These are phyloP conservation scores for Medicago arabica DNA, from an alignment of 306 rosid species.

Conservation along the genomic window DNA sequence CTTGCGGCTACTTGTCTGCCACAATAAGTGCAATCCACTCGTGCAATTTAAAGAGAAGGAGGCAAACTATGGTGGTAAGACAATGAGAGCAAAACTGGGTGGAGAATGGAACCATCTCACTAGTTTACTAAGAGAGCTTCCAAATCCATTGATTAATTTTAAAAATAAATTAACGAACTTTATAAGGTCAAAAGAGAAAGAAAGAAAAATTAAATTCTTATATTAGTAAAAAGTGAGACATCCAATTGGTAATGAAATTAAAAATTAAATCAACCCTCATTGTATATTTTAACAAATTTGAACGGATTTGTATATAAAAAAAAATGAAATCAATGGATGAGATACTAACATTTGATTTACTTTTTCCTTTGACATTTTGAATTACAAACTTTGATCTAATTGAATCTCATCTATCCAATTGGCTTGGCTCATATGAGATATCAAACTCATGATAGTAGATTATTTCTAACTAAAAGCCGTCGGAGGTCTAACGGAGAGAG, in stretches of 20 bases:
- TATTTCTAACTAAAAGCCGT: too few species aligned
- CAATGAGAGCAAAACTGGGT: slow-evolving; percentile 47
- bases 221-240: background rate
- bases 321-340: background rate
- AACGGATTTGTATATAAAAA: background rate
- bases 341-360: background rate
- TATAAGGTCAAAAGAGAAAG: slow-evolving; percentile 30
- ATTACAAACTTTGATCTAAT: background rate
- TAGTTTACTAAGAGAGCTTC: slow-evolving; percentile 31
- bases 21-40: slow-evolving; percentile 51
- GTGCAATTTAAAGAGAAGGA: slow-evolving; percentile 50
- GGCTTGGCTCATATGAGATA: too few species aligned
- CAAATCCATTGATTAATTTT: slow-evolving; percentile 5
- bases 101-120: slow-evolving; percentile 47
- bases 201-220: background rate
- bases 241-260: background rate
- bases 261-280: background rate
- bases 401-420: too few species aligned
- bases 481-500: too few species aligned
- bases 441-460: too few species aligned
- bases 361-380: background rate
- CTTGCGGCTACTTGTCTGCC: slow-evolving; percentile 68
- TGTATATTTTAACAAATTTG: background rate
- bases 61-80: slow-evolving; percentile 65
- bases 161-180: background rate